Conservation (phyloP, 2,329 filamentous ascomycete species). For the Salinomyces thailandicus region DNA sequence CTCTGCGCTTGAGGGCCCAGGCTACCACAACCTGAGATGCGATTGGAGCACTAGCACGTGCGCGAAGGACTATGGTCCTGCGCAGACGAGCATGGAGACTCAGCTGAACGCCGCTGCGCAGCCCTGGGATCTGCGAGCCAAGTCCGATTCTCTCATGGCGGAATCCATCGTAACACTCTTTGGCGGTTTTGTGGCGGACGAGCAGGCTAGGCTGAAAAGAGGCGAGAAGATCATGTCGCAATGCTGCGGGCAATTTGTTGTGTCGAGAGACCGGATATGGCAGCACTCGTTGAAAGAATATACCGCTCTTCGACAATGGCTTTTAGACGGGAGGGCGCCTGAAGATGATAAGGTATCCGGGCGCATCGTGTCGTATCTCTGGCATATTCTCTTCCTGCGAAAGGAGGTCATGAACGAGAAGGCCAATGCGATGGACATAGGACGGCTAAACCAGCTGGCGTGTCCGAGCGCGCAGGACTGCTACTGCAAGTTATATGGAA, state of each 20-base stretch:
- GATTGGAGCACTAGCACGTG: constrained; percentile 38
- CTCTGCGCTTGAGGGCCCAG: constrained; percentile 28
- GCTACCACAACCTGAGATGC: constrained; percentile 42
- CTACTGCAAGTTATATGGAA: constrained; percentile 37
- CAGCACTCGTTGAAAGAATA: constrained; percentile 43
- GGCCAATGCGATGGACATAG: constrained; percentile 23
- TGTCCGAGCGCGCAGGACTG: constrained; percentile 33
- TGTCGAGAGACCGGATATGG: constrained; percentile 38
- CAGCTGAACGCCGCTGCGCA: constrained; percentile 28
- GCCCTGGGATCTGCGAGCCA: constrained; percentile 31
- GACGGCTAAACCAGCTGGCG: constrained; percentile 28
- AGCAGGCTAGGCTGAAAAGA: constrained; percentile 36
- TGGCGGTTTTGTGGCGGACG: constrained; percentile 13
- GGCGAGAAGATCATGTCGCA: constrained; percentile 15
- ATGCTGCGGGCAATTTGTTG: constrained; percentile 49
- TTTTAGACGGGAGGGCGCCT: constrained; percentile 35
- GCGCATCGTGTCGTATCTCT: constrained; percentile 40
- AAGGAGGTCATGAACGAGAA: not conserved
- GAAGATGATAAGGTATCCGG: constrained; percentile 31
- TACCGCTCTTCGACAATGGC: constrained; percentile 42
- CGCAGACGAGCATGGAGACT: constrained; percentile 33
- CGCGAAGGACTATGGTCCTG: constrained; percentile 27
- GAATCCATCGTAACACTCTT: constrained; percentile 12
- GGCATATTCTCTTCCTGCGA: constrained; percentile 39
- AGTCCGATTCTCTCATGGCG: constrained; percentile 18